A percentile compares a stretch with the other conserved stretches of the same genome.
Evolutionary conservation across 192 early-diverging fungal genomes (phyloP).

Genomic region (Allomyces macrogynus): DNA sequence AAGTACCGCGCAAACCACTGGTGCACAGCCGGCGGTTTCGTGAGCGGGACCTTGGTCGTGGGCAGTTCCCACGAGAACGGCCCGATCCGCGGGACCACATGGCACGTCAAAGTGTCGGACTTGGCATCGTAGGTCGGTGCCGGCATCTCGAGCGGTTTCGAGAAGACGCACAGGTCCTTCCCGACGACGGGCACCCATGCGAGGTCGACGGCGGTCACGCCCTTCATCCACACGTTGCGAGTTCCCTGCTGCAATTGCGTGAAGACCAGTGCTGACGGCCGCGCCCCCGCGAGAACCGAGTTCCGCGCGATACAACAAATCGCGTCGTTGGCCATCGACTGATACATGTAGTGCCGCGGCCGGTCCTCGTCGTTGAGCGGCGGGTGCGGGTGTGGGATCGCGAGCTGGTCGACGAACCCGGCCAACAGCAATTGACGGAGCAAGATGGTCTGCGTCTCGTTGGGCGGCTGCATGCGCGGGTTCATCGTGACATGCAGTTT

Average conservation of each 20-base stretch:
- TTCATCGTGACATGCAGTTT: constrained; percentile 32
- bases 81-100: constrained; percentile 20
- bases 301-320: not conserved
- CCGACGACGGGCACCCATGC: constrained; percentile 66
- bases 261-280: constrained; percentile 50
- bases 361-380: not conserved
- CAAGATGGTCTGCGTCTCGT: constrained; percentile 39
- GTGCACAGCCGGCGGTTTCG: not conserved
- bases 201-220: constrained; percentile 49
- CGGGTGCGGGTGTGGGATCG: constrained; percentile 30
- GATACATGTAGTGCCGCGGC: constrained; percentile 9
- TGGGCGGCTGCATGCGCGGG: constrained; percentile 43
- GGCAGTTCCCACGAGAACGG: constrained; percentile 33
- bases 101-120: constrained; percentile 19
- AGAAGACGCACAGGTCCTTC: constrained; percentile 43
- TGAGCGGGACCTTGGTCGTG: not conserved
- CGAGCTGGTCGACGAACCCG: constrained; percentile 84
- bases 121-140: constrained; percentile 34
- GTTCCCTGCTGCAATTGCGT: constrained; percentile 47
- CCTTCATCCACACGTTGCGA: constrained; percentile 35
- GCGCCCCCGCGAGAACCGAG: constrained; percentile 6
- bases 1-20: constrained; percentile 23
- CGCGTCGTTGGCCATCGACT: constrained; percentile 9
- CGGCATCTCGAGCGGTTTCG: constrained; percentile 58
- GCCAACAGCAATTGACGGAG: constrained; percentile 74